Percentiles rank a stretch among this genome's conserved stretches.
Evolutionary conservation across 2,329 filamentous ascomycete genomes (phyloP).

Genomic region (Epicoccum sorghinum): DNA sequence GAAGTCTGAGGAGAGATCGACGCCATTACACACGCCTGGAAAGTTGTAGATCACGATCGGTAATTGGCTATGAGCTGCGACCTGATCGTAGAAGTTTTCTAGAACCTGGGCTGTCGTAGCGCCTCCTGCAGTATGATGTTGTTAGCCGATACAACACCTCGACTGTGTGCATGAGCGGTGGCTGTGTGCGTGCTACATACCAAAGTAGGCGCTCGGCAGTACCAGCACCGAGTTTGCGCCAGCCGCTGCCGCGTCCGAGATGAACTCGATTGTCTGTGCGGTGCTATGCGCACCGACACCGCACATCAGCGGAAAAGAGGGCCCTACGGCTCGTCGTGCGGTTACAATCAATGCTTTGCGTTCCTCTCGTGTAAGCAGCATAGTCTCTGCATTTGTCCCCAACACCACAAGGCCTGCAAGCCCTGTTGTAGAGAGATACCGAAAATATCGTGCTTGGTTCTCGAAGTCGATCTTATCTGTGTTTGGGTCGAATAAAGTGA

Average conservation of each 20-base stretch:
- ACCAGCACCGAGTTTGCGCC: constrained; percentile 50
- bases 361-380: constrained; percentile 50
- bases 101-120: constrained; percentile 49
- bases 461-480: constrained; percentile 47
- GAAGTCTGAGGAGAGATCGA: constrained; percentile 70
- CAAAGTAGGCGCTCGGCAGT: constrained; percentile 52
- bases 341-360: constrained; percentile 45
- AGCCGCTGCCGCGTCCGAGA: constrained; percentile 47
- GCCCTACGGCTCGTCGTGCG: constrained; percentile 47
- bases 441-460: constrained; percentile 49
- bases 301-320: constrained; percentile 50
- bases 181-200: constrained; percentile 24
- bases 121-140: not conserved
- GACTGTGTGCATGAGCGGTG: not conserved
- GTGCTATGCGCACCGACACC: constrained; percentile 50
- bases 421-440: constrained; percentile 49
- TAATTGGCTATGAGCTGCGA: constrained; percentile 63
- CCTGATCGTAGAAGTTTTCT: constrained; percentile 48
- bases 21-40: constrained; percentile 67
- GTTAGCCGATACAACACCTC: not conserved
- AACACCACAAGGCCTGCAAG: constrained; percentile 52
- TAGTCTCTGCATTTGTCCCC: constrained; percentile 51
- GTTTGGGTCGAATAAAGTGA: constrained; percentile 50
- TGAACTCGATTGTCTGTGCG: constrained; percentile 49
- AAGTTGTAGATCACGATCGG: constrained; percentile 76